Conservation (phyloP, 2,329 filamentous ascomycete genomes). For the Penicillium nordicum region DNA sequence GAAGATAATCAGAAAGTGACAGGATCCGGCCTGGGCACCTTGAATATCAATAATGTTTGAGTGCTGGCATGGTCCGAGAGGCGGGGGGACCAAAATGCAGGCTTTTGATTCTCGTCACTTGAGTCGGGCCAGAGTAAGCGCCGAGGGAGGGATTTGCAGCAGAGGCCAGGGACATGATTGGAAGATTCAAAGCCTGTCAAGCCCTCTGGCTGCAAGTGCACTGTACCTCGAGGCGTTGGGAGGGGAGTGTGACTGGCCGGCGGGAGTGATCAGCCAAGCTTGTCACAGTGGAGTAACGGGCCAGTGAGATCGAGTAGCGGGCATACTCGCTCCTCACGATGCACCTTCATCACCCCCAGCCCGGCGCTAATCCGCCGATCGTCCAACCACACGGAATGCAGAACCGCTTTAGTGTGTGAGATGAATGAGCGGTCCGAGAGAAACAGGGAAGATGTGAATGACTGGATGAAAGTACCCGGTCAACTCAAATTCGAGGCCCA, state of each 20-base stretch:
- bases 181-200: slow-evolving; percentile 4
- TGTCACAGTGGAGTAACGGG: slow-evolving; percentile 32
- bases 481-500: neutral
- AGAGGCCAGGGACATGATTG: slow-evolving; percentile 16
- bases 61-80: slow-evolving; percentile 13
- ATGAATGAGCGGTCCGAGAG: neutral
- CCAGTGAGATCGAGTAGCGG: slow-evolving; percentile 18
- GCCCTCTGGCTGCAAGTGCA: slow-evolving; percentile 16
- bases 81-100: slow-evolving; percentile 23
- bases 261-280: slow-evolving; percentile 25
- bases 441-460: neutral
- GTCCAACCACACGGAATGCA: slow-evolving; percentile 28
- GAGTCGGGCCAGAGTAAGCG: slow-evolving; percentile 30
- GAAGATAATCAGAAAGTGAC: slow-evolving; percentile 8
- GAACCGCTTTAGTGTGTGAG: slow-evolving; percentile 27
- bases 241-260: slow-evolving; percentile 26
- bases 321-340: slow-evolving; percentile 12
- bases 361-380: slow-evolving; percentile 32
- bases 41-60: slow-evolving; percentile 32
- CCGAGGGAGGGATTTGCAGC: slow-evolving; percentile 18
- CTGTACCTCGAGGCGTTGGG: slow-evolving; percentile 10
- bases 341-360: slow-evolving; percentile 23
- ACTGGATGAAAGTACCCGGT: slow-evolving; percentile 2
- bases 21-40: slow-evolving; percentile 17
- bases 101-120: slow-evolving; percentile 21